These are phyloP conservation scores for Aspergillus bombycis DNA, from an alignment of 2,329 filamentous ascomycete species.

Conservation along the genomic window DNA sequence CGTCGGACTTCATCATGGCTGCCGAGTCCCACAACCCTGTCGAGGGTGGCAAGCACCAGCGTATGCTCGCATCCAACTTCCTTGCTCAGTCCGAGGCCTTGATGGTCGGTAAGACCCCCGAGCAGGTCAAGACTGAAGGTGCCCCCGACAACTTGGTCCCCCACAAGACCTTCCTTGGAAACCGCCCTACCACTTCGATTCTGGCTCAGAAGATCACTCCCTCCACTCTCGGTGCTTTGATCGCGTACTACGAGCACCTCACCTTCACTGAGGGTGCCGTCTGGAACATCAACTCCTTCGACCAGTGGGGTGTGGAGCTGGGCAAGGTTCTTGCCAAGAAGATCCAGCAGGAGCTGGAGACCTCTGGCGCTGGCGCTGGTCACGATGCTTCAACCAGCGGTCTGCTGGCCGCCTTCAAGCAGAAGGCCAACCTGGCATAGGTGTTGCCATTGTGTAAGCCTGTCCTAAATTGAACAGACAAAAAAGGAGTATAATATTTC, in stretches of 20 bases:
- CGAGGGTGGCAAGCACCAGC: slow-evolving; percentile 90
- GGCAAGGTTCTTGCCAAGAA: slow-evolving; percentile 96
- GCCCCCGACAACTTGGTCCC: slow-evolving; percentile 66
- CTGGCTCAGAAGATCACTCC: slow-evolving; percentile 93
- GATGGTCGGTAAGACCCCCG: slow-evolving; percentile 58
- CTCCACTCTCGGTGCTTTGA: slow-evolving; percentile 87
- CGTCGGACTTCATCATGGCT: slow-evolving; percentile 95
- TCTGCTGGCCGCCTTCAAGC: slow-evolving; percentile 91
- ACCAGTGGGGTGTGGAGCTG: slow-evolving; percentile 99
- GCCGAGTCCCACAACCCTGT: slow-evolving; percentile 97
- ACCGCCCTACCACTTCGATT: slow-evolving; percentile 94
- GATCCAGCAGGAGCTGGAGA: slow-evolving; percentile 82
- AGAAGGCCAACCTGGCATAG: slow-evolving; percentile 59
- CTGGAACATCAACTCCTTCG: slow-evolving; percentile 99
- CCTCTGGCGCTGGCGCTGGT: slow-evolving; percentile 65
- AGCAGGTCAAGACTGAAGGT: slow-evolving; percentile 52
- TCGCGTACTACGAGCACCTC: slow-evolving; percentile 98
- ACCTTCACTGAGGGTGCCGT: slow-evolving; percentile 97
- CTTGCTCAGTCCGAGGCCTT: slow-evolving; percentile 54
- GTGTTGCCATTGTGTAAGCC: not conserved
- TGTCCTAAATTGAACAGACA: slow-evolving; percentile 8
- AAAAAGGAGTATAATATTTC: slow-evolving; percentile 20
- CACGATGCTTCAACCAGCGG: slow-evolving; percentile 90
- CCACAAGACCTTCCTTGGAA: slow-evolving; percentile 99
- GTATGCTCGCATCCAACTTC: slow-evolving; percentile 57